Percentiles rank a stretch among this genome's conserved stretches.
Conservation (phyloP, 495 filamentous ascomycete genomes). For the Daldinia bambusicola region DNA sequence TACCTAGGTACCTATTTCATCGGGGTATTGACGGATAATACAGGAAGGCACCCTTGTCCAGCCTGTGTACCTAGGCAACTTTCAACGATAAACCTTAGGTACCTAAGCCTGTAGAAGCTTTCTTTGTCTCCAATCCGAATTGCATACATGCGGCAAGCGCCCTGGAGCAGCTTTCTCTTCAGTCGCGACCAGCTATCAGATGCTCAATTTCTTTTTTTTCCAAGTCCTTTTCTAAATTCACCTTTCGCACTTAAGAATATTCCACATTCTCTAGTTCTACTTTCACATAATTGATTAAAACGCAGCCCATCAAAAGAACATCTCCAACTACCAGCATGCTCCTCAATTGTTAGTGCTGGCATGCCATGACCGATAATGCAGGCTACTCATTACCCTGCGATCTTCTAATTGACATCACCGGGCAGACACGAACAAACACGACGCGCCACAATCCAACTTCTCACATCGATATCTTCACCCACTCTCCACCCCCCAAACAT, state of each 20-base stretch:
- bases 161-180: constrained; percentile 16
- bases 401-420: constrained; percentile 50
- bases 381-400: constrained; percentile 26
- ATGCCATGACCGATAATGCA: constrained; percentile 23
- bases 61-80: neutral
- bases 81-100: no score
- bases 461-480: neutral
- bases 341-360: constrained; percentile 15
- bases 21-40: constrained; percentile 14
- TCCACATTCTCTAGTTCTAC: neutral
- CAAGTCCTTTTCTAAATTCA: constrained; percentile 2
- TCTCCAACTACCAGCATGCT: neutral
- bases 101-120: constrained; percentile 9
- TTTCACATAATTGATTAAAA: neutral
- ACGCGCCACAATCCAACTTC: constrained; percentile 1
- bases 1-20: constrained; percentile 6
- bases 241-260: neutral
- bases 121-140: constrained; percentile 13
- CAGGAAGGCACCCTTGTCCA: neutral
- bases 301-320: neutral
- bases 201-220: constrained; percentile 4
- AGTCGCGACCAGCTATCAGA: constrained; percentile 7
- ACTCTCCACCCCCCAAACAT: neutral
- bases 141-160: constrained; percentile 10
- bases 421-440: constrained; percentile 32